Conservation (phyloP, 768 basidiomycete species). For the Tylopilus intermedius region DNA sequence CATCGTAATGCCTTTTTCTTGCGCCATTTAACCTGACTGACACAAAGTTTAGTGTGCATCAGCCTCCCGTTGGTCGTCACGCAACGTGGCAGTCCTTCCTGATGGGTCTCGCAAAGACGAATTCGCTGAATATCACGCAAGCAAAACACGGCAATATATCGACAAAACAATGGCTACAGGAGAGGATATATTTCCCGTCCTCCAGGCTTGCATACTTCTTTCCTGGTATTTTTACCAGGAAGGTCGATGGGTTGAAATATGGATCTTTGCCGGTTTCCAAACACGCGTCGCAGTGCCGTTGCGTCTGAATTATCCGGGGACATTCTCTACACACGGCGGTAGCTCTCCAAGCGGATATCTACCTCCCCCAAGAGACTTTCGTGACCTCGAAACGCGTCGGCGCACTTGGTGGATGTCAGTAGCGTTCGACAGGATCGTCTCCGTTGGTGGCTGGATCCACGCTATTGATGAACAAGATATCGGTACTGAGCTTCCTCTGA, state of each 20-base stretch:
- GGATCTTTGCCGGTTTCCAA: slow-evolving; percentile 86
- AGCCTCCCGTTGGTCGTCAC: slow-evolving; percentile 78
- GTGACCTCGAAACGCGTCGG: slow-evolving; percentile 72
- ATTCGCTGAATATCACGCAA: slow-evolving; percentile 83
- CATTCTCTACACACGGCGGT: slow-evolving; percentile 63
- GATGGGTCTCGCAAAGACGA: slow-evolving; percentile 78
- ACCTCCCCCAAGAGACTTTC: slow-evolving; percentile 69
- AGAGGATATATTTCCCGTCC: slow-evolving; percentile 78
- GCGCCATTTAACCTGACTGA: slow-evolving; percentile 10
- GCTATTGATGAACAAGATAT: slow-evolving; percentile 79
- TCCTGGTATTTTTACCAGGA: slow-evolving; percentile 92
- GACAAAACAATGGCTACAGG: slow-evolving; percentile 89
- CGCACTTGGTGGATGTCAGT: slow-evolving; percentile 92
- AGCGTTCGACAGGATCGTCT: slow-evolving; percentile 77
- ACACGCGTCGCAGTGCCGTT: slow-evolving; percentile 78
- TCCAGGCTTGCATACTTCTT: slow-evolving; percentile 81
- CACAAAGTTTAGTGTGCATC: slow-evolving; percentile 58
- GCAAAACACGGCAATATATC: slow-evolving; percentile 82
- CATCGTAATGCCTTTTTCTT: slow-evolving; percentile 50
- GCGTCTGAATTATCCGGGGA: slow-evolving; percentile 81
- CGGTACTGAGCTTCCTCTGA: slow-evolving; percentile 77
- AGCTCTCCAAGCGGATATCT: slow-evolving; percentile 75
- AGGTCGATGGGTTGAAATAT: slow-evolving; percentile 86
- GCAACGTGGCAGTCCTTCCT: slow-evolving; percentile 57
- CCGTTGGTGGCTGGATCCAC: slow-evolving; percentile 82